phyloP scores from a whole-genome alignment of 139 green algal species.

The Chlorella vulgaris region DNA sequence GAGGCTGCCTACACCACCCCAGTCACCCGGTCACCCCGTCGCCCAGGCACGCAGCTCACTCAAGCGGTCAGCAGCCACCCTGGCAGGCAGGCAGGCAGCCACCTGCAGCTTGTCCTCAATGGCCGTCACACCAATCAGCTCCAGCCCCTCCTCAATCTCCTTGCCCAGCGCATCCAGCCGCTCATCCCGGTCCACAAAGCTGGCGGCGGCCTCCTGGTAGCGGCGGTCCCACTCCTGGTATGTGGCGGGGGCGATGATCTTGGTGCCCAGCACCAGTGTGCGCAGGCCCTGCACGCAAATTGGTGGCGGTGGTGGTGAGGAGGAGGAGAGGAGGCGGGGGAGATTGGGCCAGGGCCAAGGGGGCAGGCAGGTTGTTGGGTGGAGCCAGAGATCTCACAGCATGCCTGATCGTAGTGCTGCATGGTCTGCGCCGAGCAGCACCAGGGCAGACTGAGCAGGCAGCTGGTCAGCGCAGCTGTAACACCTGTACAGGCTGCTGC shows the following conservation, averaged over 20 bases:
- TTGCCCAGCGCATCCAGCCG: constrained; percentile 56
- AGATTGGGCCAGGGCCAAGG: neutral
- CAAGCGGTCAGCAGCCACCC: neutral
- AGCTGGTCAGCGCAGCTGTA: too few species aligned
- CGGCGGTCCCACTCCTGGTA: constrained; percentile 61
- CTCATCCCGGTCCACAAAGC: constrained; percentile 59
- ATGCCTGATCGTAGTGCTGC: too few species aligned
- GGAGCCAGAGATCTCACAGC: too few species aligned
- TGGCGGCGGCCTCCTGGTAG: constrained; percentile 57
- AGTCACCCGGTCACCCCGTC: too few species aligned
- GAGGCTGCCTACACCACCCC: too few species aligned
- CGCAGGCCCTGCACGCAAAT: constrained; percentile 54
- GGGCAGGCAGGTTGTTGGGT: too few species aligned
- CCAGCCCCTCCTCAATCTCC: constrained; percentile 78
- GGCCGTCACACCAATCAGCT: constrained; percentile 93
- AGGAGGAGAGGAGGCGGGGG: neutral
- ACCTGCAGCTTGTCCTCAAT: constrained; percentile 98
- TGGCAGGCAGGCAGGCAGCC: neutral
- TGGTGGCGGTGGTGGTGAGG: neutral
- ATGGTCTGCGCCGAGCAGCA: too few species aligned
- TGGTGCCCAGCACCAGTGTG: constrained; percentile 60
- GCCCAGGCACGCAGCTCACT: neutral
- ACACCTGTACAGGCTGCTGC: too few species aligned
- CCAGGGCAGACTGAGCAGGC: too few species aligned
- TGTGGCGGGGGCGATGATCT: constrained; percentile 46